Evolutionary conservation across 345 rosid species (phyloP).

Genomic region (Alliaria petiolata): DNA sequence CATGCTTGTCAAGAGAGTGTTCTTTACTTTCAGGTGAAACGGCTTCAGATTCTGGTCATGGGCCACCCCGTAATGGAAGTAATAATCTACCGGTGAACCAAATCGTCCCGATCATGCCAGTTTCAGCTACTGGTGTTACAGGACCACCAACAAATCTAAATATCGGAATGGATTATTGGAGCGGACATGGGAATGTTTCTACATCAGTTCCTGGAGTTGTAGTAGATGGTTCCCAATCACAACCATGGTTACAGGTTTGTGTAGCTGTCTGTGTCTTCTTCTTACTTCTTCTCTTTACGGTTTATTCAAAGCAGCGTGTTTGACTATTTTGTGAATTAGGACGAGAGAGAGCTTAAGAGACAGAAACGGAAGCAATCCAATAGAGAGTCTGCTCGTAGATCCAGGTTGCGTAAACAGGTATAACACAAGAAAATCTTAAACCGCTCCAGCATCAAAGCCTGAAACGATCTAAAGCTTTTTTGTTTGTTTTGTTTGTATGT

Average conservation of each 20-base stretch:
- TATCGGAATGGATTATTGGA: conserved; percentile 98
- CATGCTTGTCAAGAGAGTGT: not conserved
- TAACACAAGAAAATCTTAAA: too few species aligned
- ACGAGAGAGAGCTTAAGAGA: conserved; percentile 89
- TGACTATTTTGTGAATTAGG: conserved; percentile 38
- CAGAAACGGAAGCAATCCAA: conserved; percentile 95
- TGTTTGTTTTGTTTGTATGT: not conserved
- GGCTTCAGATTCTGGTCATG: conserved; percentile 63
- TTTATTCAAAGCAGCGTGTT: not conserved
- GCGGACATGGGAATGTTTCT: conserved; percentile 72
- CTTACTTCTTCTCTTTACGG: not conserved
- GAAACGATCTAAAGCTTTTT: not conserved
- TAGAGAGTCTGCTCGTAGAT: conserved; percentile 93
- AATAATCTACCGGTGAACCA: conserved; percentile 48
- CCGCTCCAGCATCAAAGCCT: too few species aligned
- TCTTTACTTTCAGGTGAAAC: conserved; percentile 45
- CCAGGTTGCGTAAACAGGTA: conserved; percentile 96
- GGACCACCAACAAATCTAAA: conserved; percentile 92
- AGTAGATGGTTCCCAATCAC: conserved; percentile 63
- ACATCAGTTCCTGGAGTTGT: conserved; percentile 61
- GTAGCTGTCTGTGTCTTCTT: not conserved
- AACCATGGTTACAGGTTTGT: conserved; percentile 79
- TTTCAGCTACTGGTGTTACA: conserved; percentile 55
- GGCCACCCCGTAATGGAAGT: conserved; percentile 60
- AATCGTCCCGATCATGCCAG: conserved; percentile 50